Conservation (phyloP, 208 protist species). For the Naegleria lovaniensis region DNA sequence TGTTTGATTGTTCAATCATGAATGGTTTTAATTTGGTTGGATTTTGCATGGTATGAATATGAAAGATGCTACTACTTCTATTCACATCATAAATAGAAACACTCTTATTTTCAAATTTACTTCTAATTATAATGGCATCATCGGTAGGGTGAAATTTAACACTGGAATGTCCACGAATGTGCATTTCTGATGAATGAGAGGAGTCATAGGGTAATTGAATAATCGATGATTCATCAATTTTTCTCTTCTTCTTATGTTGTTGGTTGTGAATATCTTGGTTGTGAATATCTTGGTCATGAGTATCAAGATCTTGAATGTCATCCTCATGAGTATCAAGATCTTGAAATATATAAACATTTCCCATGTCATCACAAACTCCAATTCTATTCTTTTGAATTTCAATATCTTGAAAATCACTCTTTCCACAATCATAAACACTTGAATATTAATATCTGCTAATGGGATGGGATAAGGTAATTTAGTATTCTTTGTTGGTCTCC, state of each 20-base stretch:
- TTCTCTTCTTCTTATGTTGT: constrained; percentile 16
- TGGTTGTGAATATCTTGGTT: background rate
- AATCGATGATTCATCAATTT: background rate
- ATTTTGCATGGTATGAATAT: background rate
- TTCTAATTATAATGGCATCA: background rate
- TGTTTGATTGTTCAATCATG: background rate
- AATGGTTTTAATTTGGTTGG: background rate
- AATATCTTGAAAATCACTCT: background rate
- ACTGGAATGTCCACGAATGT: background rate
- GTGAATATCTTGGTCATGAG: background rate
- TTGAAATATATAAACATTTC: background rate
- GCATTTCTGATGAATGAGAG: no score
- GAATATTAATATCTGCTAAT: background rate
- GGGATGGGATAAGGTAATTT: background rate
- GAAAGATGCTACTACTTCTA: background rate
- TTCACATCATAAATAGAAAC: background rate
- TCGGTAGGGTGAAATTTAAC: background rate
- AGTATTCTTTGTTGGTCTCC: background rate
- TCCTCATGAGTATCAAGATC: background rate
- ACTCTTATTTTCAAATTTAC: background rate
- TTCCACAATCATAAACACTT: background rate
- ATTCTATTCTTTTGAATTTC: background rate
- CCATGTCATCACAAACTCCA: background rate
- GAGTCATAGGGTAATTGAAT: background rate
- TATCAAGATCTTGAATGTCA: background rate